Evolutionary conservation across 2,329 filamentous ascomycete species (phyloP).

Genomic region (Hypoxylon sp.): DNA sequence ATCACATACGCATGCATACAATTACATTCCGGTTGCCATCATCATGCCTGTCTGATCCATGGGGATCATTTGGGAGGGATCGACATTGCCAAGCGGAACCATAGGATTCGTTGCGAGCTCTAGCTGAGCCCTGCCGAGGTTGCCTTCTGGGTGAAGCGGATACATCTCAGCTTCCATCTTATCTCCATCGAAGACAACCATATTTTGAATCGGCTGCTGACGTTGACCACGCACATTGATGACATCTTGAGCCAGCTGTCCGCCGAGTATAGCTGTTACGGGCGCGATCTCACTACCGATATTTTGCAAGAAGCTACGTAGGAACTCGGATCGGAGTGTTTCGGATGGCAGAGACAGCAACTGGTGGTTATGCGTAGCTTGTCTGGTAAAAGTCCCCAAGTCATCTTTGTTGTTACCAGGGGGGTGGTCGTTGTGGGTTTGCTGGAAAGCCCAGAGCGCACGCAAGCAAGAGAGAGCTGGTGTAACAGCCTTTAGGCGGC

Average conservation of each 20-base stretch:
- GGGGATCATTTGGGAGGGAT: constrained; percentile 46
- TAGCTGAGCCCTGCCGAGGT: constrained; percentile 66
- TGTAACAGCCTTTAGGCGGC: constrained; percentile 82
- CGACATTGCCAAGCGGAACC: constrained; percentile 44
- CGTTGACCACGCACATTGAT: constrained; percentile 94
- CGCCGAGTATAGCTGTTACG: constrained; percentile 89
- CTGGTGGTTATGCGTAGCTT: constrained; percentile 83
- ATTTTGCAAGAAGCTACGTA: constrained; percentile 89
- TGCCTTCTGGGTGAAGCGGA: constrained; percentile 79
- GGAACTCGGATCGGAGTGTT: constrained; percentile 77
- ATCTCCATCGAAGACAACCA: constrained; percentile 91
- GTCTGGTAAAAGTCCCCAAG: constrained; percentile 80
- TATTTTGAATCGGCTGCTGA: constrained; percentile 96
- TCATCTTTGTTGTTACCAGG: constrained; percentile 73
- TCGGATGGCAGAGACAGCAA: constrained; percentile 78
- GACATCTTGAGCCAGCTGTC: constrained; percentile 92
- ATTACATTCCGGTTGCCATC: constrained; percentile 35
- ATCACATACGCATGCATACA: constrained; percentile 1
- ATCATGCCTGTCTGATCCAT: constrained; percentile 38
- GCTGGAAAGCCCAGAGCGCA: constrained; percentile 90
- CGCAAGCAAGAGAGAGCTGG: constrained; percentile 88
- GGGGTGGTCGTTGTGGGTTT: constrained; percentile 65
- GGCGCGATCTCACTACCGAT: constrained; percentile 87
- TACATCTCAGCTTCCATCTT: constrained; percentile 84
- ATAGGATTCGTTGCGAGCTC: constrained; percentile 44